Evolutionary conservation across 2,329 filamentous ascomycete species (phyloP), one percentile per base, ranked within the genome.

Genomic region (Fusarium sp.): DNA sequence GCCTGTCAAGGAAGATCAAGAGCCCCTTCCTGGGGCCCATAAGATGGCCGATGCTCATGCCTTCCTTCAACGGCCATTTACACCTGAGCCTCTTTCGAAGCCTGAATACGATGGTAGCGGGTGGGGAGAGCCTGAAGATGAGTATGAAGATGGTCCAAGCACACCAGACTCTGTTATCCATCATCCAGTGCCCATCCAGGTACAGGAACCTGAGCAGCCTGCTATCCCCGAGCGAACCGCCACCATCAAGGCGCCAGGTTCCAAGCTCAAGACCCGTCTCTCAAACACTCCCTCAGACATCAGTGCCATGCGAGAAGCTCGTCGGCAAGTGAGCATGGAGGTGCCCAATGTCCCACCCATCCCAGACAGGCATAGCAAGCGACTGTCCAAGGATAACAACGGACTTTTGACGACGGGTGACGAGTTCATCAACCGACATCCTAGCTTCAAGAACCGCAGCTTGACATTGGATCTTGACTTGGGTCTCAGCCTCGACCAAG

Each of bases 81-180:
- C 84, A 1, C 84, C 84, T 2, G 77, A 81, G 53, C 72, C 70
- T 10, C 71, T 83, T 11, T 82, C 84, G 35, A 90, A 82, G 75
- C 85, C 80, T 25, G 85, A 86, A 55, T 88, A 90, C 71, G 81
- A 88, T 68, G 83, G 89, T 54, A 79, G 85, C 53, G 82, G 86
- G 48, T 85, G 85, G 83, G 84, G 84, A 9, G 81, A 84, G 35
- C 78, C 81, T 19, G 76, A 77, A 17, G 79, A 83, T 29, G 82
- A 84, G 38, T 66, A 79, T 50, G 80, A 85, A 1, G 88, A 54
- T 37, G 59, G 89, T 61, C 86, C 87, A 9, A 85, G 87, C 31
- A 96, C 92, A 8, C 93, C 94, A 13, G 91, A 93, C 45, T 98
- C 94, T 7, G 93, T 98, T 19, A 94, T 97, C 63, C 90, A 91